These are phyloP conservation scores for Nakaseomyces bracarensis DNA, from an alignment of 1,139 yeast genomes.

Conservation along the genomic window DNA sequence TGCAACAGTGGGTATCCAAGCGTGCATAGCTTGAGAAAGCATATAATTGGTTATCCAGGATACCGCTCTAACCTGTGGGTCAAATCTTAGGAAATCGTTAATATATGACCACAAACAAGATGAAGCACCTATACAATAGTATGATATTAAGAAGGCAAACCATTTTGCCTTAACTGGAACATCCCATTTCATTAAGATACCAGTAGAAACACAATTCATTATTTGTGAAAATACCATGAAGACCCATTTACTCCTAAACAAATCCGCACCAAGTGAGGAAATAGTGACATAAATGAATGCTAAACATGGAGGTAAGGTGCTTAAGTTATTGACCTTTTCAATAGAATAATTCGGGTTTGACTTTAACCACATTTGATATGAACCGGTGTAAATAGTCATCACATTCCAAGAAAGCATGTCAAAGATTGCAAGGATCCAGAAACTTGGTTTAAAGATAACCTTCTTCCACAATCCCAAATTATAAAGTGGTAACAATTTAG, in stretches of 20 bases:
- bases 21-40: constrained; percentile 32
- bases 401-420: constrained; percentile 59
- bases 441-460: constrained; percentile 47
- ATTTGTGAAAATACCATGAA: constrained; percentile 49
- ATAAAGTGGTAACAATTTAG: constrained; percentile 28
- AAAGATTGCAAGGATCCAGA: constrained; percentile 46
- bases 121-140: constrained; percentile 32
- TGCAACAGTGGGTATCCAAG: constrained; percentile 37
- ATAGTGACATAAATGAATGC: constrained; percentile 43
- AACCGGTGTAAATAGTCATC: constrained; percentile 43
- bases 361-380: constrained; percentile 47
- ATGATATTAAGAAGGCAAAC: constrained; percentile 35
- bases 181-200: constrained; percentile 41
- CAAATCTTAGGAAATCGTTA: constrained; percentile 34
- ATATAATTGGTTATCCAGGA: constrained; percentile 34
- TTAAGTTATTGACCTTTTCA: constrained; percentile 36
- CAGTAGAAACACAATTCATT: constrained; percentile 39
- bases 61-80: constrained; percentile 34
- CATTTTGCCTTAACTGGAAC: constrained; percentile 40
- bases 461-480: constrained; percentile 40
- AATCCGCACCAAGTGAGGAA: constrained; percentile 43
- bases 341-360: constrained; percentile 37
- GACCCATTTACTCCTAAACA: constrained; percentile 47
- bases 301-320: constrained; percentile 45
- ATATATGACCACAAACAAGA: constrained; percentile 34